These are phyloP conservation scores for Russula sp. DNA, from an alignment of 768 basidiomycete species.

Conservation along the genomic window DNA sequence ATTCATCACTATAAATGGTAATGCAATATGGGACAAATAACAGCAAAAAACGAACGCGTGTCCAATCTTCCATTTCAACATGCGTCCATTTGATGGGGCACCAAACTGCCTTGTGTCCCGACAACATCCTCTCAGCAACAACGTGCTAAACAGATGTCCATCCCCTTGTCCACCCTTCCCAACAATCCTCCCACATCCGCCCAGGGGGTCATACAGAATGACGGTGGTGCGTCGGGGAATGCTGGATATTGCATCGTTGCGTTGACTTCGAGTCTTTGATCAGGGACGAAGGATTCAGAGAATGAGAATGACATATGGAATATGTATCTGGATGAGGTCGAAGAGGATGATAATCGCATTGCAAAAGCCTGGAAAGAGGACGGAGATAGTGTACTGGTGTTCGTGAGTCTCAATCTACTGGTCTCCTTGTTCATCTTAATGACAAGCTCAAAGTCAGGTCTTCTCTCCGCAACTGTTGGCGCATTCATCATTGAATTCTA, in stretches of 20 bases:
- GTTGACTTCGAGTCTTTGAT: too few relatives aligned
- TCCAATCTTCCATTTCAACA: too few relatives aligned
- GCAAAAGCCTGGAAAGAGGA: neutral
- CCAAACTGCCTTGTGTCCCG: neutral
- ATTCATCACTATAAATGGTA: too few relatives aligned
- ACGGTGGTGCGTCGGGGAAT: neutral
- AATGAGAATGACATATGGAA: neutral
- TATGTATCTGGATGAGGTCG: neutral
- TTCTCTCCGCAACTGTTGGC: neutral
- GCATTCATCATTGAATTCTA: neutral
- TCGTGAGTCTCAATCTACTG: neutral
- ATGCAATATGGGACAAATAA: too few relatives aligned
- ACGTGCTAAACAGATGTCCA: neutral
- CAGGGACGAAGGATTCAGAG: neutral
- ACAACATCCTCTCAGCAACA: too few relatives aligned
- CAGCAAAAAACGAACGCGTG: too few relatives aligned
- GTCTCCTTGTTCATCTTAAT: neutral
- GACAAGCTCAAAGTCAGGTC: neutral
- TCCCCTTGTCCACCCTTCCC: neutral
- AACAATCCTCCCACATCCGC: neutral
- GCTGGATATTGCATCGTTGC: neutral
- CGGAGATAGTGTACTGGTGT: neutral
- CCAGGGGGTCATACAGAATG: neutral
- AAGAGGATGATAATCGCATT: neutral
- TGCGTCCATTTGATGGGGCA: too few relatives aligned